phyloP scores from a whole-genome alignment of 768 basidiomycete genomes.

The Nevesoporus exiguus region DNA sequence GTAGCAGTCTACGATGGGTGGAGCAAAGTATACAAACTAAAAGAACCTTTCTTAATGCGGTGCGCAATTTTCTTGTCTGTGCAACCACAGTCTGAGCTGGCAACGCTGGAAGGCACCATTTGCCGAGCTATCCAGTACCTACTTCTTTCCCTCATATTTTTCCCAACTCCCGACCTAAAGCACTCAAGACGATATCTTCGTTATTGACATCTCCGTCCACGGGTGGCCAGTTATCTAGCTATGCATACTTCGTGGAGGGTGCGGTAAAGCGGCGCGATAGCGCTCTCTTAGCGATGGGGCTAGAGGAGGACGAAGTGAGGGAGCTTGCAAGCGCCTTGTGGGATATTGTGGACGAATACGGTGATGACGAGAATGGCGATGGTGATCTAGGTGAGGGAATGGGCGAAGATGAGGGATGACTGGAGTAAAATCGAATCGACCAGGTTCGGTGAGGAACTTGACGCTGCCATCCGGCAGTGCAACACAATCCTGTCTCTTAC shows the following conservation, averaged over 20 bases:
- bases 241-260: constrained; percentile 50
- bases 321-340: constrained; percentile 58
- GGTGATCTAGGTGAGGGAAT: constrained; percentile 18
- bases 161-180: constrained; percentile 14
- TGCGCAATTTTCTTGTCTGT: constrained; percentile 21
- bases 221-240: constrained; percentile 43
- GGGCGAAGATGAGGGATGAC: constrained; percentile 23
- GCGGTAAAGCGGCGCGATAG: constrained; percentile 39
- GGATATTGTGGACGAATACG: constrained; percentile 50
- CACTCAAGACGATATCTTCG: constrained; percentile 40
- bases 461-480: background rate
- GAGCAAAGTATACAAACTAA: constrained; percentile 30
- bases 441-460: background rate
- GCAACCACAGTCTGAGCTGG: constrained; percentile 3
- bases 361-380: constrained; percentile 23
- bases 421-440: background rate
- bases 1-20: constrained; percentile 39
- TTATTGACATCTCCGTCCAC: constrained; percentile 41
- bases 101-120: constrained; percentile 39
- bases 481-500: too few relatives aligned
- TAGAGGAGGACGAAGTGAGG: constrained; percentile 54
- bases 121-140: constrained; percentile 54
- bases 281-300: constrained; percentile 34
- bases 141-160: constrained; percentile 56
- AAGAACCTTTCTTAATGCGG: constrained; percentile 36